Base-by-base conservation (phyloP, 2,329 filamentous ascomycete species). In the Scytalidium lignicola region DNA sequence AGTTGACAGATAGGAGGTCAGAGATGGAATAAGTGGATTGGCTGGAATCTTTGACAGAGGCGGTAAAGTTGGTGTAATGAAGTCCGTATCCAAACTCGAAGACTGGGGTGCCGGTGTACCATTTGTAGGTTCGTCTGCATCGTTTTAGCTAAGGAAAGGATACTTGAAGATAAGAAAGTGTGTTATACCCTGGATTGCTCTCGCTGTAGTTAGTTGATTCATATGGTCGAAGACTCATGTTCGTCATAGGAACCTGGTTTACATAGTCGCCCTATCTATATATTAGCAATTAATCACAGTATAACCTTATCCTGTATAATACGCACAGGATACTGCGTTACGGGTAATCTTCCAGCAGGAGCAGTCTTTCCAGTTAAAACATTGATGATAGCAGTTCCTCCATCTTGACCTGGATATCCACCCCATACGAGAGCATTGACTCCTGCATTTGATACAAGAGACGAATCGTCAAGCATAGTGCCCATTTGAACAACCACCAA, bases 361-460 rank as follows among this genome's bases (percentile, higher is more conserved):
- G 75, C 67, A 2, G 60, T 63, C 2, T 65, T 66, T 2, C 80
- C 80, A 8, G 70, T 74, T 26, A 83, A 57, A 47, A 82, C 67
- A 50, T 81, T 70, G 44, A 81, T 64, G 10, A 83, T 58, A 0
- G 79, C 80, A 8, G 65, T 63, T 2, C 80, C 80, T 12, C 80
- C 80, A 37, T 75, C 74, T 61, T 83, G 79, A 1, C 80, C 79
- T 0, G 80, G 80, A 49, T 80, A 83, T 0, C 79, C 77, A 0
- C 68, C 75, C 80, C 80, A 83, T 0, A 83, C 55, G 1, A 83
- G 59, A 0, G 75, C 70, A 22, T 68, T 71, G 49, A 83, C 70
- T 48, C 74, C 74, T 1, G 64, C 54, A 47, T 78, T 74, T 3
- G 62, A 63, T 5, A 75, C 59, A 3, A 83, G 58, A 2, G 75